Conservation (phyloP, 768 basidiomycete genomes). For the Macrolepiota fuliginosa region DNA sequence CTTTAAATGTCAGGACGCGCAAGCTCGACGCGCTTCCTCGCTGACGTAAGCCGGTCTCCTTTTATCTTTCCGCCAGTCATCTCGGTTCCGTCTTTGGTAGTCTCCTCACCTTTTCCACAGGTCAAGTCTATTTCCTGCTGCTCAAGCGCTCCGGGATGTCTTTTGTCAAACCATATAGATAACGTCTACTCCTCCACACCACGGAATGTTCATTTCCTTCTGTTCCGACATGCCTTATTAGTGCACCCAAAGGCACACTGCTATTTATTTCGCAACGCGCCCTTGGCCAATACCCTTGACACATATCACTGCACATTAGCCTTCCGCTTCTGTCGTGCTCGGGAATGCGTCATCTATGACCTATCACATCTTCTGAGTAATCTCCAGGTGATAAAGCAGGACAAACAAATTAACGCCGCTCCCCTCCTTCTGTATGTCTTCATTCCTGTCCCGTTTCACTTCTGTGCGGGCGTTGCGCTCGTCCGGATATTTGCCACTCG, state of each 20-base stretch:
- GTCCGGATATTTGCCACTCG: background rate
- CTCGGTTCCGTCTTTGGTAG: slow-evolving; percentile 1
- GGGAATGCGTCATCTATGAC: slow-evolving; percentile 1
- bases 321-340: background rate
- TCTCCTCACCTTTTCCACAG: background rate
- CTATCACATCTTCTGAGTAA: background rate
- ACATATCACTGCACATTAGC: background rate
- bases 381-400: background rate
- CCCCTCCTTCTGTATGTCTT: background rate
- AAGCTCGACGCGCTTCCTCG: slow-evolving; percentile 28
- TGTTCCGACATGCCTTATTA: background rate
- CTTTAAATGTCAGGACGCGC: slow-evolving; percentile 19
- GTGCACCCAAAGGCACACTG: background rate
- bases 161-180: background rate
- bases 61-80: background rate
- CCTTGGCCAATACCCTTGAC: background rate
- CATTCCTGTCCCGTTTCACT: background rate
- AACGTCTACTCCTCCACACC: background rate
- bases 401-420: background rate
- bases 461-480: background rate
- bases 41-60: slow-evolving; percentile 21
- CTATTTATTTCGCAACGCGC: background rate
- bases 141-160: background rate
- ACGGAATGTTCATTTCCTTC: background rate
- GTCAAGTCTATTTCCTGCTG: background rate